Percentiles rank a stretch among this genome's conserved stretches.
Evolutionary conservation across 176 grass and related monocot genomes (phyloP).

Genomic region (Juncus inflexus): DNA sequence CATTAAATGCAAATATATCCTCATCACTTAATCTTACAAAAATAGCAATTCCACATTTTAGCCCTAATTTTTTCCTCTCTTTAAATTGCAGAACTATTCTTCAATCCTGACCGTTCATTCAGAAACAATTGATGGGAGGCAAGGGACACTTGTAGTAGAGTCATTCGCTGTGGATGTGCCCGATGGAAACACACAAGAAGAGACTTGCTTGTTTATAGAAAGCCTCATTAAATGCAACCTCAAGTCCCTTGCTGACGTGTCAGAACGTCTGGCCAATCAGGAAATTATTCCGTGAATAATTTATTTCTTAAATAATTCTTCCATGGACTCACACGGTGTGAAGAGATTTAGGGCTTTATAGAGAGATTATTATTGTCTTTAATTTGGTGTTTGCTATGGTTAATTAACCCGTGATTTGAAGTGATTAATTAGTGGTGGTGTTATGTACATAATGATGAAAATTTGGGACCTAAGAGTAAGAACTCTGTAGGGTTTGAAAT

Average conservation of each 20-base stretch:
- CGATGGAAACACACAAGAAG: constrained; percentile 81
- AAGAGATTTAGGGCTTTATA: constrained; percentile 19
- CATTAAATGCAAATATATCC: constrained; percentile 16
- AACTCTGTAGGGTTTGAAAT: not conserved
- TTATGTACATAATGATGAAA: constrained; percentile 25
- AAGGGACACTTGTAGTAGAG: constrained; percentile 76
- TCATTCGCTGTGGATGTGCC: constrained; percentile 87
- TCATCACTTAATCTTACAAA: not conserved
- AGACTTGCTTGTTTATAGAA: constrained; percentile 91
- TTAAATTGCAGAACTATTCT: constrained; percentile 70
- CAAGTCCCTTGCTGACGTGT: constrained; percentile 79
- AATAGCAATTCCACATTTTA: not conserved
- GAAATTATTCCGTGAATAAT: constrained; percentile 22
- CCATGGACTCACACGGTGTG: not conserved
- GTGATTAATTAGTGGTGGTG: constrained; percentile 15
- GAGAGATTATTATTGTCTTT: constrained; percentile 13
- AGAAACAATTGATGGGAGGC: constrained; percentile 73
- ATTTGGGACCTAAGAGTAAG: constrained; percentile 18
- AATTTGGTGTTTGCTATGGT: constrained; percentile 17
- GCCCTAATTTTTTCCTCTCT: constrained; percentile 20
- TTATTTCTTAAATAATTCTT: constrained; percentile 10
- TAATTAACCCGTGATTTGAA: constrained; percentile 17
- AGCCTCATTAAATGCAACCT: constrained; percentile 94
- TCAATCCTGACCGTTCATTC: constrained; percentile 85
- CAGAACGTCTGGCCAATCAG: constrained; percentile 56